Evolutionary conservation across 208 protist species (phyloP).

Genomic region (Acanthamoeba lenticulata): DNA sequence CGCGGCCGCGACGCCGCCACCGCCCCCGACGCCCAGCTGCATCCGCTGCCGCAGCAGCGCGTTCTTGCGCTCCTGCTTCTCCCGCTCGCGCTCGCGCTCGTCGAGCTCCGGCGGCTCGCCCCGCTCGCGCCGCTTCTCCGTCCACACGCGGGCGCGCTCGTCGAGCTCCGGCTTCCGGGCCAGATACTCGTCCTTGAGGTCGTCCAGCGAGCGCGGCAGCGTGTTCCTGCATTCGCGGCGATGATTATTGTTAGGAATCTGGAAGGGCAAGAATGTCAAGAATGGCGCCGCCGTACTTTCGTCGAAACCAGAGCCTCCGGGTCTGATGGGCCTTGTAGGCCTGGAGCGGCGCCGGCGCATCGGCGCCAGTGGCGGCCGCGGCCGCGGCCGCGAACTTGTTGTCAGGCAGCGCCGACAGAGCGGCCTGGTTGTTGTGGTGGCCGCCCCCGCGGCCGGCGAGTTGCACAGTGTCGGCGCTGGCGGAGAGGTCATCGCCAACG

Average conservation of each 20-base stretch:
- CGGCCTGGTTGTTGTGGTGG: too few species aligned
- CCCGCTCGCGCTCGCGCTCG: conserved; percentile 1
- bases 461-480: not conserved
- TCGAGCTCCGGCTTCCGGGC: not conserved
- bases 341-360: not conserved
- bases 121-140: not conserved
- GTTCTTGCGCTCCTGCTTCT: not conserved
- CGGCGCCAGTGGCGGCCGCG: not conserved
- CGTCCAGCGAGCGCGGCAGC: not conserved
- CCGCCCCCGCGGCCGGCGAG: not conserved
- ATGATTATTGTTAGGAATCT: too few species aligned
- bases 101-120: not conserved
- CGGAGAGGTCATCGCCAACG: not conserved
- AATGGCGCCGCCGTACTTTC: not conserved
- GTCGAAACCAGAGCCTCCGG: not conserved
- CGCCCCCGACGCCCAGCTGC: not conserved
- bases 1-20: not conserved
- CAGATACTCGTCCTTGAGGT: not conserved
- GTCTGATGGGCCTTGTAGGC: conserved; percentile 24
- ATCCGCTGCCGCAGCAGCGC: not conserved
- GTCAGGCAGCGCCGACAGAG: not conserved
- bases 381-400: not conserved
- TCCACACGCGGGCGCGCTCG: not conserved
- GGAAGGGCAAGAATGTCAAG: not conserved
- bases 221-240: not conserved